These are phyloP conservation scores for Fusarium subglutinans DNA, from an alignment of 2,329 filamentous ascomycete genomes.

Conservation along the genomic window DNA sequence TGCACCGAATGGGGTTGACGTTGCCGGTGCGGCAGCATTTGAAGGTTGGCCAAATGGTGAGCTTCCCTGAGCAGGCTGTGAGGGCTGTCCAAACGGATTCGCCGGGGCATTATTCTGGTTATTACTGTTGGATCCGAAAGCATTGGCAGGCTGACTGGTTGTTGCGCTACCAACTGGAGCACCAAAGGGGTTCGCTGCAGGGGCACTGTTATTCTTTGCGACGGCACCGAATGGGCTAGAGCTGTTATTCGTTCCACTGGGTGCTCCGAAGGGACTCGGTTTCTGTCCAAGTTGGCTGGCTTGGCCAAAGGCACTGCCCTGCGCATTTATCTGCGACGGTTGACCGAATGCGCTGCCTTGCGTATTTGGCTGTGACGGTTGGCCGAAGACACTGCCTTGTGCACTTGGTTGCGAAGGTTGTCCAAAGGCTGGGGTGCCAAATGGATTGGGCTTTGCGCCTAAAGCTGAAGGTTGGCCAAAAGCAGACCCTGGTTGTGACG, in stretches of 20 bases:
- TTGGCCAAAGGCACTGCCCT: slow-evolving; percentile 47
- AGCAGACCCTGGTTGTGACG: slow-evolving; percentile 41
- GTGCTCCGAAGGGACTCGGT: slow-evolving; percentile 50
- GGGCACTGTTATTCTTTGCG: slow-evolving; percentile 33
- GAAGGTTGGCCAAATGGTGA: slow-evolving; percentile 38
- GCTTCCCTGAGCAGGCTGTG: slow-evolving; percentile 15
- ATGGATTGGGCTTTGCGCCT: slow-evolving; percentile 19
- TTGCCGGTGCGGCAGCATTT: slow-evolving; percentile 11
- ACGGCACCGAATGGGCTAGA: slow-evolving; percentile 42
- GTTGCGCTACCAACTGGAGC: slow-evolving; percentile 24
- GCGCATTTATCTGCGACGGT: slow-evolving; percentile 44
- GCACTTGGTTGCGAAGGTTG: slow-evolving; percentile 48
- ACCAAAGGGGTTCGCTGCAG: slow-evolving; percentile 44
- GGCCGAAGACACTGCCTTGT: slow-evolving; percentile 46
- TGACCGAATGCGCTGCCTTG: slow-evolving; percentile 46
- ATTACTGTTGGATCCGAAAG: slow-evolving; percentile 33
- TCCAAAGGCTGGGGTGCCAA: slow-evolving; percentile 46
- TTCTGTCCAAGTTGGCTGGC: slow-evolving; percentile 50
- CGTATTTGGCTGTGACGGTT: slow-evolving; percentile 46
- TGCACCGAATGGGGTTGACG: slow-evolving; percentile 44
- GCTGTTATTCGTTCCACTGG: slow-evolving; percentile 33
- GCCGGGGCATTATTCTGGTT: slow-evolving; percentile 25
- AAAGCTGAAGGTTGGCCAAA: slow-evolving; percentile 33
- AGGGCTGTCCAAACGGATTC: slow-evolving; percentile 43
- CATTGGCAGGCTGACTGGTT: slow-evolving; percentile 26